These are phyloP conservation scores for Trichophyton rubrum DNA, from an alignment of 2,329 filamentous ascomycete species.

Conservation along the genomic window DNA sequence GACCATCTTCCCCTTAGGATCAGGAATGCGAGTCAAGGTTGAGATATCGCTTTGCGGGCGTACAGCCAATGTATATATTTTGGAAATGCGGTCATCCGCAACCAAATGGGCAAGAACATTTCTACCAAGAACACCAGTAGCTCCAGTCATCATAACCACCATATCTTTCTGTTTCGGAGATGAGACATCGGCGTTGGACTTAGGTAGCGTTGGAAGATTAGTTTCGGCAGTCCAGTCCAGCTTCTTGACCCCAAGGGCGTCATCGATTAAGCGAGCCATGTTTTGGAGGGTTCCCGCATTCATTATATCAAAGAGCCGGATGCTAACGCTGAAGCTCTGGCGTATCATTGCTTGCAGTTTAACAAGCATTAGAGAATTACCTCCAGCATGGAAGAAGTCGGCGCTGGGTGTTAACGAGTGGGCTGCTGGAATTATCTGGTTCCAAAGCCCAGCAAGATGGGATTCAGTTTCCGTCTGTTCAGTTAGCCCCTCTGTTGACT, in stretches of 20 bases:
- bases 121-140: constrained; percentile 28
- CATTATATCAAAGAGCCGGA: constrained; percentile 30
- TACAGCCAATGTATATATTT: constrained; percentile 36
- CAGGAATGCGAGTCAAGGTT: not conserved
- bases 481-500: not conserved
- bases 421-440: not conserved
- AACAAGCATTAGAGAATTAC: constrained; percentile 21
- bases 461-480: constrained; percentile 2
- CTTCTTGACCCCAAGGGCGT: not conserved
- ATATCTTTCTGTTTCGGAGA: not conserved
- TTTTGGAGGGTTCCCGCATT: constrained; percentile 26
- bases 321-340: constrained; percentile 19
- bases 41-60: constrained; percentile 4
- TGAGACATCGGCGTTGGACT: not conserved
- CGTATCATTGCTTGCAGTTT: constrained; percentile 27
- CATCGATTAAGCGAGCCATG: not conserved
- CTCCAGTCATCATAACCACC: constrained; percentile 18
- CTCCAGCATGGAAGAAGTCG: constrained; percentile 19
- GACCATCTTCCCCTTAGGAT: not conserved
- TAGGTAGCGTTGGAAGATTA: not conserved
- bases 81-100: constrained; percentile 18
- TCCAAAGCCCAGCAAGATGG: constrained; percentile 4
- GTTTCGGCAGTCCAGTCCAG: not conserved
- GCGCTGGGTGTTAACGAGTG: not conserved
- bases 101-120: constrained; percentile 29